Conservation (phyloP, 257 asterid genomes). For the Catharanthus roseus region DNA sequence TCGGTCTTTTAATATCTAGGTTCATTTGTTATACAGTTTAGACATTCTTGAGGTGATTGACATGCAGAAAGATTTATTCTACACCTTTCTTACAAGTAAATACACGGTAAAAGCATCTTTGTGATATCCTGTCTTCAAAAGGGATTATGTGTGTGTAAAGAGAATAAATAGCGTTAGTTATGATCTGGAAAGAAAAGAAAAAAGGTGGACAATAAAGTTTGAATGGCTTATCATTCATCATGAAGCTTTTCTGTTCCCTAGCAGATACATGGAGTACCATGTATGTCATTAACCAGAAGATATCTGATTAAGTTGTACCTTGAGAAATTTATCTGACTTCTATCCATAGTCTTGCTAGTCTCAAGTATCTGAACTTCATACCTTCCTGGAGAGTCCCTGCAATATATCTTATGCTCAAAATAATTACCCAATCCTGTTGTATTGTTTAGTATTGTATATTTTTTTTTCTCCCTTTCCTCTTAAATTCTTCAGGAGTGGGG, state of each 20-base stretch:
- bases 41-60: not conserved
- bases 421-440: not conserved
- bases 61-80: not conserved
- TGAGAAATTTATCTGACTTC: not conserved
- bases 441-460: not conserved
- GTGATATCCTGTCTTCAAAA: not conserved
- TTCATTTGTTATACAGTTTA: not conserved
- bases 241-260: conserved; percentile 2
- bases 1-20: not conserved
- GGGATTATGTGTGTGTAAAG: not conserved
- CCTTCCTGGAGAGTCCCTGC: not conserved
- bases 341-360: too few relatives aligned
- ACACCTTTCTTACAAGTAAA: not conserved
- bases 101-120: not conserved
- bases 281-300: not conserved
- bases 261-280: not conserved
- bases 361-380: too few relatives aligned
- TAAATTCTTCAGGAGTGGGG: not conserved
- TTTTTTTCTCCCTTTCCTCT: not conserved
- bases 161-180: too few relatives aligned
- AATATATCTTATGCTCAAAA: not conserved
- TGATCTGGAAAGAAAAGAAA: too few relatives aligned
- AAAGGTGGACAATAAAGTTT: not conserved
- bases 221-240: not conserved
- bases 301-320: not conserved